A percentile compares a stretch with the other conserved stretches of the same genome.
Conservation (phyloP, 1,284 basidiomycete genomes). For the Ceratobasidium theobromae region DNA sequence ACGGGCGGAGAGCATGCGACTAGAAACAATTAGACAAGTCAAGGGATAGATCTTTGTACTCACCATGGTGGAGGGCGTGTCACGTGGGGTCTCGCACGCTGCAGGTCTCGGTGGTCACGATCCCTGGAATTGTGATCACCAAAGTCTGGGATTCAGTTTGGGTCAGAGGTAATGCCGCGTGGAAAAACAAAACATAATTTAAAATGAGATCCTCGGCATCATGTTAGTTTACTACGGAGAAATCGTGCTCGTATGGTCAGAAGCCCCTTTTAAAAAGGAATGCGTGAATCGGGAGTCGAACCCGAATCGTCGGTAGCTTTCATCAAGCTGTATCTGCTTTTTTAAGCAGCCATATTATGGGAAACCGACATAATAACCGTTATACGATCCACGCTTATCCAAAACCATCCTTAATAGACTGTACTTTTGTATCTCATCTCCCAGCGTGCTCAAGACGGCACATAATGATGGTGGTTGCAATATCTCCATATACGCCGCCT, state of each 20-base stretch:
- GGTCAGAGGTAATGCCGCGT: no score
- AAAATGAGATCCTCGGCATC: no score
- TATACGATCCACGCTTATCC: slow-evolving; percentile 24
- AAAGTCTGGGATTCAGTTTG: no score
- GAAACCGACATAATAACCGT: slow-evolving; percentile 30
- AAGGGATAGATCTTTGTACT: background rate
- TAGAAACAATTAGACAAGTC: slow-evolving; percentile 35
- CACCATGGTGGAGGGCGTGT: slow-evolving; percentile 31
- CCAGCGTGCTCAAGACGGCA: background rate
- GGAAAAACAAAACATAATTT: no score
- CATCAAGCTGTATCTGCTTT: background rate
- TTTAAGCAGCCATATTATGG: slow-evolving; percentile 10
- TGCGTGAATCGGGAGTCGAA: slow-evolving; percentile 31
- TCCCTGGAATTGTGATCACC: no score
- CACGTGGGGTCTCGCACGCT: no score
- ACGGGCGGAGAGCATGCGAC: slow-evolving; percentile 81
- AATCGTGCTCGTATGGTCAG: no score
- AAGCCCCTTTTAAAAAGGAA: no score
- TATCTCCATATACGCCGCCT: no score
- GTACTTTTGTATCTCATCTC: background rate
- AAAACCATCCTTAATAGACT: background rate
- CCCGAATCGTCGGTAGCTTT: slow-evolving; percentile 17
- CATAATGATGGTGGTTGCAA: no score
- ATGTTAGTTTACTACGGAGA: no score
- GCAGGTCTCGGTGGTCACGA: no score